phyloP scores from a whole-genome alignment of 176 grass and related monocot genomes.

The Avena insularis region DNA sequence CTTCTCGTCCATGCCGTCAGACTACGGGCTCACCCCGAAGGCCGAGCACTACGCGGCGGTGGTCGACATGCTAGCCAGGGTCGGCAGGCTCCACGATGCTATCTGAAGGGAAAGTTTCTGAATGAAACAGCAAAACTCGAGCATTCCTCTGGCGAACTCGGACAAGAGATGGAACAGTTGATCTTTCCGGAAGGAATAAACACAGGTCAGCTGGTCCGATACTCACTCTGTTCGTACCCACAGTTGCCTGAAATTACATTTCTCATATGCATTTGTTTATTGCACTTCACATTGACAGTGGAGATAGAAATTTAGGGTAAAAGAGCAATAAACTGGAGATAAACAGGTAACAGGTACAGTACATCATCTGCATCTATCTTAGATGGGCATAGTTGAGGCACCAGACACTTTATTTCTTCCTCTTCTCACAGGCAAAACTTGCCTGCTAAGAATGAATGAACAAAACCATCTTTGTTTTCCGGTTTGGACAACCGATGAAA shows the following conservation, averaged over 20 bases:
- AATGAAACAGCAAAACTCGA: neutral
- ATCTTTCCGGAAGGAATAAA: conserved; percentile 9
- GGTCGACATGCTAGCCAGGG: conserved; percentile 63
- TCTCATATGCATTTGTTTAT: conserved; percentile 14
- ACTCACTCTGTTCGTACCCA: neutral
- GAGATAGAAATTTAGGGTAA: conserved; percentile 24
- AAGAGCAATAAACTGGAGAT: conserved; percentile 2
- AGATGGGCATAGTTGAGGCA: neutral
- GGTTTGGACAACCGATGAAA: conserved; percentile 20
- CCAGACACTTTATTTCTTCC: neutral
- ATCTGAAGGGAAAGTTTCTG: neutral
- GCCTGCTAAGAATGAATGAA: conserved; percentile 14
- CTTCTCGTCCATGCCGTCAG: conserved; percentile 48
- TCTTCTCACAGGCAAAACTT: conserved; percentile 30
- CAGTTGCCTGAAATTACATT: conserved; percentile 10
- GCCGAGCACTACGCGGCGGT: conserved; percentile 50
- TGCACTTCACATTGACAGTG: neutral
- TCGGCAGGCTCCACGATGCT: conserved; percentile 44
- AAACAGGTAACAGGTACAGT: neutral
- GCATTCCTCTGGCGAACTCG: neutral
- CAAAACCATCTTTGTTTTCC: conserved; percentile 18
- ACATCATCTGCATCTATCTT: neutral
- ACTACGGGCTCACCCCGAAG: conserved; percentile 39
- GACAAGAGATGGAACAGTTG: conserved; percentile 9
- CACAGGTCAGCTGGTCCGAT: conserved; percentile 28